Base-by-base conservation (phyloP, 2,329 filamentous ascomycete genomes). In the Emmonsia crescens region DNA sequence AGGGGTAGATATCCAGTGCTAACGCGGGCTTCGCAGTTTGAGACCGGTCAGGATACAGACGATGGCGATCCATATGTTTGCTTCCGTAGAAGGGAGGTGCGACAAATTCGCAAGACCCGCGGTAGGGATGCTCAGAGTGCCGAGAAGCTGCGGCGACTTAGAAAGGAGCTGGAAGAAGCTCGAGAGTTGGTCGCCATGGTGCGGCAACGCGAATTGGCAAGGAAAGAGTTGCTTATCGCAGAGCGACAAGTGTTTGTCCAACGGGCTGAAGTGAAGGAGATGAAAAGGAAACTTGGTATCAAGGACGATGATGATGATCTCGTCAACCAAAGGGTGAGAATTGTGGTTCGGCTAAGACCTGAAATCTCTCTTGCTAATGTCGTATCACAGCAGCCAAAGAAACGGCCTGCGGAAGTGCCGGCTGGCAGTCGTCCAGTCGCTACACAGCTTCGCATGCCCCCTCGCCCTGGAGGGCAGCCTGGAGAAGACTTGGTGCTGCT, bases 1-100 rank as follows among this genome's bases (percentile, higher is more conserved):
- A 40, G 27, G 8, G 16, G 19, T 14, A 51, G n/a, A 38, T 27
- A 38, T 46, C 21, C 44, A 31, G 57, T 54, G 38, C 40, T 62
- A 55, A 61, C 57, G 29, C 66, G 44, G 46, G 8, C 14, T 46
- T 48, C 57, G 60, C 70, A 80, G 78, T 94, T 96, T 67, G 94
- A 99, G 78, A 95, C 87, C 55, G 91, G 94, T 65, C 89, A 91
- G 72, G 93, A 97, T 66, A 95, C 88, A 64, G 94, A 99, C 74
- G 94, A 99, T 73, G 85, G 89, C 69, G 94, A 99, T 76, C 94
- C 94, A 57, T 99, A 96, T 77, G 92, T 99, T 70, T 99, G 94
- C 77, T 99, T 99, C 83, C 86, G 94, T 72, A 86, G 94, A 68
- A 89, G 94, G 66, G 94, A 99, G 76, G 89, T 96, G 55, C 88